Evolutionary conservation across 306 rosid species (phyloP), one percentile per base, ranked within the genome.

Genomic region (Vicia faba): DNA sequence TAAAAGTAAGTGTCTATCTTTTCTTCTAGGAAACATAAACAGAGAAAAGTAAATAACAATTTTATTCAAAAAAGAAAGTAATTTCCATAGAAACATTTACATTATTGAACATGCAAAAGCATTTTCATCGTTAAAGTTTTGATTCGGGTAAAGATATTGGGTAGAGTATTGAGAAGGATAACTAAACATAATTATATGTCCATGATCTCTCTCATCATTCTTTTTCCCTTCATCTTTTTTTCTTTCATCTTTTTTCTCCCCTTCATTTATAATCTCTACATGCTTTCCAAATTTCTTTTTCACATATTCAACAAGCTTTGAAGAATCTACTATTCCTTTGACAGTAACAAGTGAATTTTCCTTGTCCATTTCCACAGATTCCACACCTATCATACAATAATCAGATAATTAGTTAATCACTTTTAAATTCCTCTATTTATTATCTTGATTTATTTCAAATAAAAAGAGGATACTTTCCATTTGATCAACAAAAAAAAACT

Each of bases 51-150:
- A 43, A 43, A 33, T 43, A n/a, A 1, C 26, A n/a, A 1, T 5
- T 41, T 33, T 44, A 23, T 62, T 53, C 4, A 44, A 11, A 50
- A 50, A 50, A 62, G 2, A 14, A 29, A 29, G 5, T 20, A 18
- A 4, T 12, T 57, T 55, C 3, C 20, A 46, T 9, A 25, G 5
- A 38, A 58, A 8, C 20, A 48, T 26, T 44, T 76, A 90, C 92
- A 93, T 84, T 11, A 86, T 56, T 11, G 88, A 80, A 63, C 99
- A 90, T 60, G 99, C 71, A 68, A 60, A 69, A 3, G 80, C 89
- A 15, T 93, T 86, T 43, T 93, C 97, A 68, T 93, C 99, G n/a
- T 75, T 83, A 25, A 90, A 88, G 11, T 38, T 81, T 51, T 88
- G 89, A 60, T 14, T 7, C 4, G 84, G 89, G 68, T 79, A 83